These are phyloP conservation scores for Xylaria venustula DNA, from an alignment of 495 filamentous ascomycete species.

Conservation along the genomic window DNA sequence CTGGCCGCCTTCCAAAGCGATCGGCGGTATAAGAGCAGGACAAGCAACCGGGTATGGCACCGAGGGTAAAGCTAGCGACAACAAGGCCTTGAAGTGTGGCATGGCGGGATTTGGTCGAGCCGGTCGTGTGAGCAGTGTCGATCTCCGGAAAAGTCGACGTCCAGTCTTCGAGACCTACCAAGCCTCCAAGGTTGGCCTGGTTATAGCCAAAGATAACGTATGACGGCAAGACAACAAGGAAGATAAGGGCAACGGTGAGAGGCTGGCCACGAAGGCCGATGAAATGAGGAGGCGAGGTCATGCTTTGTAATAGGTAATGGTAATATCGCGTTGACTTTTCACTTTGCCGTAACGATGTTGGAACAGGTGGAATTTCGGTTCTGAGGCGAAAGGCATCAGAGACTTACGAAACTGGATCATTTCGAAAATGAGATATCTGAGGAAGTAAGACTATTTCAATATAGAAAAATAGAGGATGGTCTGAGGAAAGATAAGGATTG, in stretches of 20 bases:
- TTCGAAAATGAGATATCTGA: no score
- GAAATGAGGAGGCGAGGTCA: neutral
- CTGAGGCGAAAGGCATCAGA: no score
- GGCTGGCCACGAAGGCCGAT: slow-evolving; percentile 22
- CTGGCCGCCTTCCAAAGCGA: slow-evolving; percentile 45
- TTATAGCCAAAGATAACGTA: slow-evolving; percentile 56
- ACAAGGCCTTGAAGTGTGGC: slow-evolving; percentile 45
- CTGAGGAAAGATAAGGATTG: no score
- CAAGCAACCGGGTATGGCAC: slow-evolving; percentile 53
- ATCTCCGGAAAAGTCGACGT: slow-evolving; percentile 50
- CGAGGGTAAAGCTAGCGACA: slow-evolving; percentile 28
- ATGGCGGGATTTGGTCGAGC: slow-evolving; percentile 29
- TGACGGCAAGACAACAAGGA: slow-evolving; percentile 38
- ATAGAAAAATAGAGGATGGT: no score
- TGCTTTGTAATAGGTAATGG: no score
- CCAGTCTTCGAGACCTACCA: slow-evolving; percentile 41
- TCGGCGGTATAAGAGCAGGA: slow-evolving; percentile 53
- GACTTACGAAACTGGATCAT: no score
- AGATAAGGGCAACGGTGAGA: slow-evolving; percentile 20
- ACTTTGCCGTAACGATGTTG: no score
- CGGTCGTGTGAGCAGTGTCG: slow-evolving; percentile 48
- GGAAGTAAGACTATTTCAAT: no score
- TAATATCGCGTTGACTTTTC: no score
- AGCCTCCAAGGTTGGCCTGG: slow-evolving; percentile 46
- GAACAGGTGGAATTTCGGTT: no score